Conservation (phyloP, 192 early-diverging fungal genomes). For the Coemansia sp. region DNA sequence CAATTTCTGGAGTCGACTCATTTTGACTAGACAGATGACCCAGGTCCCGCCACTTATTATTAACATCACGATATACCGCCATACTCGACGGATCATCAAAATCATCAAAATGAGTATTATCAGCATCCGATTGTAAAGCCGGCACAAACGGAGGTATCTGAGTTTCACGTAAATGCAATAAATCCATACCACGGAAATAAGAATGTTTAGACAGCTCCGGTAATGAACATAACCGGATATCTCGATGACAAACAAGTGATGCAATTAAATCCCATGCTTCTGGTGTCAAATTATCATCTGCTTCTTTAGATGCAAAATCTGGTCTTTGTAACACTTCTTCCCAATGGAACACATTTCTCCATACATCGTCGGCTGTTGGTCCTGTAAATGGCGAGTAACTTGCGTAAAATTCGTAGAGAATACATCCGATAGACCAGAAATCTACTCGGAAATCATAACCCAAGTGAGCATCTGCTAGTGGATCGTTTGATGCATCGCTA, state of each 20-base stretch:
- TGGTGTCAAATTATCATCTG: conserved; percentile 75
- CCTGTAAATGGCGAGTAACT: conserved; percentile 76
- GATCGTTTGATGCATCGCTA: conserved; percentile 34
- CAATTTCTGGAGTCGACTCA: conserved; percentile 52
- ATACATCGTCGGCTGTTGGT: conserved; percentile 64
- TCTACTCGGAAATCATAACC: conserved; percentile 69
- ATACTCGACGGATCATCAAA: conserved; percentile 59
- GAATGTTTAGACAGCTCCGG: conserved; percentile 56
- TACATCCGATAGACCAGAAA: conserved; percentile 74
- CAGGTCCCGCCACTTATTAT: conserved; percentile 50
- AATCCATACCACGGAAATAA: conserved; percentile 62
- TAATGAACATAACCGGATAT: conserved; percentile 52
- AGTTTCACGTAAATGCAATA: conserved; percentile 59
- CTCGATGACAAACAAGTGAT: conserved; percentile 54
- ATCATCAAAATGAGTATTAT: conserved; percentile 81
- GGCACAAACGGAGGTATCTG: conserved; percentile 72
- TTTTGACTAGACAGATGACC: conserved; percentile 21
- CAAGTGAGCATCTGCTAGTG: conserved; percentile 55
- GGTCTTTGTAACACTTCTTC: conserved; percentile 69
- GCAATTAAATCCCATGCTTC: conserved; percentile 73
- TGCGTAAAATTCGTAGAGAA: conserved; percentile 72
- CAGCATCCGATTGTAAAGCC: conserved; percentile 59
- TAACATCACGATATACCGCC: conserved; percentile 58
- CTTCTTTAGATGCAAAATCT: conserved; percentile 70
- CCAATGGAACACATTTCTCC: conserved; percentile 87